Percentiles rank a stretch among this genome's conserved stretches.
phyloP scores from a whole-genome alignment of 345 rosid genomes.

The Citrus cavaleriei region DNA sequence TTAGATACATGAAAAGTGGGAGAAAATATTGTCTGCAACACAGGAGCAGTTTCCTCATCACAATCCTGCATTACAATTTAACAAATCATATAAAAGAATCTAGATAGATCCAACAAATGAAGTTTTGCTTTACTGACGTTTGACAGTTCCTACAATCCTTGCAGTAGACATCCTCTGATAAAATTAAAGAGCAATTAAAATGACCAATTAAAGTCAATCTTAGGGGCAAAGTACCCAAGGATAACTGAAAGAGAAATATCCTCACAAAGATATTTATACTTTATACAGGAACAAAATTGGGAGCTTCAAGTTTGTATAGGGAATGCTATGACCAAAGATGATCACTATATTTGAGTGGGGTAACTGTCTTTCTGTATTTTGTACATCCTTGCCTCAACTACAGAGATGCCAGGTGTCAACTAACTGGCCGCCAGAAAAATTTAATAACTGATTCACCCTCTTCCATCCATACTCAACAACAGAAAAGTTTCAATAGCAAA shows the following conservation, averaged over 20 bases:
- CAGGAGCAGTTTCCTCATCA: slow-evolving; percentile 29
- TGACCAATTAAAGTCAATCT: background rate
- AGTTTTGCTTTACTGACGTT: background rate
- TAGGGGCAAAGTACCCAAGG: background rate
- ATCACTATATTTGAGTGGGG: background rate
- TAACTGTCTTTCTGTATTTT: background rate
- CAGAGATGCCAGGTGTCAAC: background rate
- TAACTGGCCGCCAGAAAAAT: background rate
- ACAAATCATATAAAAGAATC: slow-evolving; percentile 14
- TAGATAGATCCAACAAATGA: background rate
- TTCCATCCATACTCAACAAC: background rate
- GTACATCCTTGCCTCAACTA: background rate
- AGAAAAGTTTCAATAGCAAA: background rate
- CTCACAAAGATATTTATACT: background rate
- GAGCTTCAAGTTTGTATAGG: background rate
- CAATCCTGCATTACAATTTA: slow-evolving; percentile 33
- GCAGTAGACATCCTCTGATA: background rate
- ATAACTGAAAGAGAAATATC: background rate
- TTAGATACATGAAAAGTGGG: slow-evolving; percentile 56
- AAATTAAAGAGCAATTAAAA: background rate
- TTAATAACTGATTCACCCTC: background rate
- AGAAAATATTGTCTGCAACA: slow-evolving; percentile 52
- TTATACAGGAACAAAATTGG: background rate
- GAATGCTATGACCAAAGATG: background rate
- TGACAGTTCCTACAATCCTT: background rate